Evolutionary conservation across 129 eudicot genomes (phyloP).

Genomic region (Chrysanthemum seticuspe): DNA sequence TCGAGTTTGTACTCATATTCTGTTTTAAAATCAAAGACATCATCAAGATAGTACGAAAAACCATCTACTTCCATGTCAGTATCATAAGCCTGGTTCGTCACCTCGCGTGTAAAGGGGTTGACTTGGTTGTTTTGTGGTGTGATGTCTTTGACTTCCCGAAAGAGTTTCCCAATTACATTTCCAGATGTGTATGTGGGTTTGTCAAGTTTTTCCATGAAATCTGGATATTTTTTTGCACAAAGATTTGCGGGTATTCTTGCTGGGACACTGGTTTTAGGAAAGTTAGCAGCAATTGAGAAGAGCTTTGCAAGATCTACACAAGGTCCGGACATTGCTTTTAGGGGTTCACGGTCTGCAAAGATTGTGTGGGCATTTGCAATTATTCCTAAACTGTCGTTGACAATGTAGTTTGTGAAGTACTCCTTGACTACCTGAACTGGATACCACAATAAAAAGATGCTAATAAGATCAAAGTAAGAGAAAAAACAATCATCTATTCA

Average conservation of each 20-base stretch:
- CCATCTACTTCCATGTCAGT: conserved; percentile 65
- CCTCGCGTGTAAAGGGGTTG: conserved; percentile 48
- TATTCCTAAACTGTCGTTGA: conserved; percentile 78
- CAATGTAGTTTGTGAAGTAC: conserved; percentile 75
- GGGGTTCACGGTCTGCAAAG: conserved; percentile 60
- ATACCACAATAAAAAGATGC: background rate
- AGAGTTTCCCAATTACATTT: conserved; percentile 73
- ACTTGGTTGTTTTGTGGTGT: conserved; percentile 41
- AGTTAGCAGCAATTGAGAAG: conserved; percentile 77
- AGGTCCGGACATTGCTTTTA: conserved; percentile 50
- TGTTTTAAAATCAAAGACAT: conserved; percentile 57
- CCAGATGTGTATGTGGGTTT: conserved; percentile 61
- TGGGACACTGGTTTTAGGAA: conserved; percentile 81
- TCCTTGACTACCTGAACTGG: conserved; percentile 63
- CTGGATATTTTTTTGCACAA: conserved; percentile 72
- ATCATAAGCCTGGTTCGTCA: conserved; percentile 60
- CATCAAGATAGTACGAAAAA: conserved; percentile 49
- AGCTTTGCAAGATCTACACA: conserved; percentile 69
- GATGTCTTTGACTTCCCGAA: conserved; percentile 62
- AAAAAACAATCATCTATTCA: background rate
- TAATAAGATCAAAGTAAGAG: background rate
- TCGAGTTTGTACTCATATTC: conserved; percentile 72
- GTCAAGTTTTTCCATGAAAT: conserved; percentile 86
- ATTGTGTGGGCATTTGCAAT: conserved; percentile 77
- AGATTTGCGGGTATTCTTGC: conserved; percentile 68